Conservation (phyloP, 768 basidiomycete species). For the Boletus rubroflammeus region DNA sequence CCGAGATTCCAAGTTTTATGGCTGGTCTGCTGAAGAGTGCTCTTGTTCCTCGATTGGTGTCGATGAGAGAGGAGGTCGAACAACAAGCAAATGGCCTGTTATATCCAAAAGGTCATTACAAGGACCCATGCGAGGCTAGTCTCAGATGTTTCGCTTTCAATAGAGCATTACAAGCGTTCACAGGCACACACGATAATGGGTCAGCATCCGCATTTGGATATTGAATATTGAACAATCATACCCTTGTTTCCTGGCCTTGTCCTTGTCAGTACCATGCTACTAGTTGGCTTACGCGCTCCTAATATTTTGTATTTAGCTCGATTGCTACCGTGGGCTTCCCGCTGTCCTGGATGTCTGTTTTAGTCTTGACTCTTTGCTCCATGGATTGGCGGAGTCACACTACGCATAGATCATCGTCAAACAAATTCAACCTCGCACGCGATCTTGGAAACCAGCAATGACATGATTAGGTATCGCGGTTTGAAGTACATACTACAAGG, state of each 20-base stretch:
- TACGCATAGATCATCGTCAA: neutral
- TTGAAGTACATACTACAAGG: too few species aligned
- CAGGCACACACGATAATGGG: neutral
- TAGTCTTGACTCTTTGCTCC: too few species aligned
- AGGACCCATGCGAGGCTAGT: neutral
- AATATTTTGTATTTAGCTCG: too few species aligned
- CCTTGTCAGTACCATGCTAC: neutral
- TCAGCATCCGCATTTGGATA: constrained; percentile 5
- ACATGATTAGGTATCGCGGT: neutral
- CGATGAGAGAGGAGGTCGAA: neutral
- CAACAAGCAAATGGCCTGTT: constrained; percentile 17
- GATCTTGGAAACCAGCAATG: neutral
- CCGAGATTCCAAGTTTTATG: constrained; percentile 20
- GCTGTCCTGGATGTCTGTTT: too few species aligned
- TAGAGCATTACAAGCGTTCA: neutral
- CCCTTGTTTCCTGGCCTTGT: too few species aligned
- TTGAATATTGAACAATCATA: neutral
- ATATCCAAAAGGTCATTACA: constrained; percentile 3
- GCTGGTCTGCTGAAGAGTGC: neutral
- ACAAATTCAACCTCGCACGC: neutral
- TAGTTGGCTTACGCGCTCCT: too few species aligned
- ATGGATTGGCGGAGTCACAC: neutral
- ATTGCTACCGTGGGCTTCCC: too few species aligned
- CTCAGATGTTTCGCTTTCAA: neutral
- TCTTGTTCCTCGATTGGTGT: constrained; percentile 17